Percentiles rank a stretch among this genome's conserved stretches.
phyloP scores from a whole-genome alignment of 228 moss, liverwort and hornwort species.

The Sphagnum magellanicum region DNA sequence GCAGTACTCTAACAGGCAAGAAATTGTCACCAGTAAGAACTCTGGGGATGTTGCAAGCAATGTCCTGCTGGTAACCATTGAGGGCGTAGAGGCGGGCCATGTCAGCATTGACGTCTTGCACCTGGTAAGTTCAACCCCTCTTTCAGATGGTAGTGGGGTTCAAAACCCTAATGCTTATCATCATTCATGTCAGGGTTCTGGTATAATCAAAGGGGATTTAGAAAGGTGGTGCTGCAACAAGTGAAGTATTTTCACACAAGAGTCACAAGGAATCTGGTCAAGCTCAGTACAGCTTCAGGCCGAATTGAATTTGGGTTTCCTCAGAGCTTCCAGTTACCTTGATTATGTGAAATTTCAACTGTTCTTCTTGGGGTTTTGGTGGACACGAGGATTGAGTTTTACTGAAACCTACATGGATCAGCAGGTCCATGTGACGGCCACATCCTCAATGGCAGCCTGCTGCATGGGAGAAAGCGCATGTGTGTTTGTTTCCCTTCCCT shows the following conservation, averaged over 20 bases:
- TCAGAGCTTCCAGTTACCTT: constrained; percentile 30
- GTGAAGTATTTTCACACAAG: too few relatives aligned
- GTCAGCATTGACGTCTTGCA: constrained; percentile 99
- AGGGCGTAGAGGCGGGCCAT: constrained; percentile 99
- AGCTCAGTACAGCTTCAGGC: too few relatives aligned
- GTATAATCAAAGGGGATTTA: too few relatives aligned
- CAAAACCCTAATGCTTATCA: too few relatives aligned
- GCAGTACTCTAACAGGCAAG: constrained; percentile 99
- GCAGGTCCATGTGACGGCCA: constrained; percentile 99
- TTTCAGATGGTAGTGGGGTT: too few relatives aligned
- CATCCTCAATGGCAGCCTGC: constrained; percentile 99
- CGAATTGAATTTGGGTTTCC: too few relatives aligned
- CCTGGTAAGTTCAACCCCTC: constrained; percentile 74
- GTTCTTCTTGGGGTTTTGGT: constrained; percentile 98
- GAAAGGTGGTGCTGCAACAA: too few relatives aligned
- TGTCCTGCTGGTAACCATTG: constrained; percentile 99
- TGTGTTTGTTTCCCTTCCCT: constrained; percentile 99
- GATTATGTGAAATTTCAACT: constrained; percentile 74
- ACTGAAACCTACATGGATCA: constrained; percentile 99
- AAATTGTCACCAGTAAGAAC: constrained; percentile 99
- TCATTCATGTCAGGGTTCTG: too few relatives aligned
- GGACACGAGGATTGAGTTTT: constrained; percentile 98
- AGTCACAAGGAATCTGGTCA: too few relatives aligned
- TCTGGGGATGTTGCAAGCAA: constrained; percentile 99
- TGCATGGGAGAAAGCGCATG: constrained; percentile 99